phyloP scores from a whole-genome alignment of 495 filamentous ascomycete genomes.

The Penicillium flavigenum region DNA sequence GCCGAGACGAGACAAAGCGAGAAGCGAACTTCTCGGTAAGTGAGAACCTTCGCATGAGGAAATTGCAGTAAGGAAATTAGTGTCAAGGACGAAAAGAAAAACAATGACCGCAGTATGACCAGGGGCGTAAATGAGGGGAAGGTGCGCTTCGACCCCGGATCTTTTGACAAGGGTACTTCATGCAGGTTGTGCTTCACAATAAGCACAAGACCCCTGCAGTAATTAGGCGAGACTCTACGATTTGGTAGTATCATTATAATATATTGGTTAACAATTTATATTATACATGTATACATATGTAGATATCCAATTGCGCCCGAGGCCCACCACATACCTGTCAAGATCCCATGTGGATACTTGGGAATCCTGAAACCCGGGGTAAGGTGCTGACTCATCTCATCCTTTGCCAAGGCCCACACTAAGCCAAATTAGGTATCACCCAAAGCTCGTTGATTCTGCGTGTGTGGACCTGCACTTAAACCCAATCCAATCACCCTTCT shows the following conservation, averaged over 20 bases:
- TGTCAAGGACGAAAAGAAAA: background rate
- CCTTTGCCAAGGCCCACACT: slow-evolving; percentile 7
- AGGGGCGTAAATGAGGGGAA: slow-evolving; percentile 15
- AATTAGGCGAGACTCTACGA: background rate
- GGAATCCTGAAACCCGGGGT: slow-evolving; percentile 19
- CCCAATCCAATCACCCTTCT: slow-evolving; percentile 5
- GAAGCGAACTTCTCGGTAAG: slow-evolving; percentile 28
- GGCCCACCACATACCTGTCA: background rate
- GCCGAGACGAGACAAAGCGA: slow-evolving; percentile 19
- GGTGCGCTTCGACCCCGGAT: slow-evolving; percentile 24
- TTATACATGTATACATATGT: background rate
- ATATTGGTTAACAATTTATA: background rate
- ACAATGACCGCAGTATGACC: slow-evolving; percentile 2
- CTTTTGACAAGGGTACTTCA: slow-evolving; percentile 8
- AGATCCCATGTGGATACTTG: slow-evolving; percentile 10
- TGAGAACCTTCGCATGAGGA: slow-evolving; percentile 26
- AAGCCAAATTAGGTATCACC: slow-evolving; percentile 20
- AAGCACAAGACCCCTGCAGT: slow-evolving; percentile 5
- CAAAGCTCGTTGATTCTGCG: slow-evolving; percentile 25
- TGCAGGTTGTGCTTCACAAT: slow-evolving; percentile 12
- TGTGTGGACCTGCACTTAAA: slow-evolving; percentile 8
- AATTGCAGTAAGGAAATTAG: background rate
- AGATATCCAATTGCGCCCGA: background rate
- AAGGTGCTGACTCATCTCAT: slow-evolving; percentile 22
- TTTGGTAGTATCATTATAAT: background rate